Evolutionary conservation across 139 green algal species (phyloP).

Genomic region (Chlamydomonas schloesseri): DNA sequence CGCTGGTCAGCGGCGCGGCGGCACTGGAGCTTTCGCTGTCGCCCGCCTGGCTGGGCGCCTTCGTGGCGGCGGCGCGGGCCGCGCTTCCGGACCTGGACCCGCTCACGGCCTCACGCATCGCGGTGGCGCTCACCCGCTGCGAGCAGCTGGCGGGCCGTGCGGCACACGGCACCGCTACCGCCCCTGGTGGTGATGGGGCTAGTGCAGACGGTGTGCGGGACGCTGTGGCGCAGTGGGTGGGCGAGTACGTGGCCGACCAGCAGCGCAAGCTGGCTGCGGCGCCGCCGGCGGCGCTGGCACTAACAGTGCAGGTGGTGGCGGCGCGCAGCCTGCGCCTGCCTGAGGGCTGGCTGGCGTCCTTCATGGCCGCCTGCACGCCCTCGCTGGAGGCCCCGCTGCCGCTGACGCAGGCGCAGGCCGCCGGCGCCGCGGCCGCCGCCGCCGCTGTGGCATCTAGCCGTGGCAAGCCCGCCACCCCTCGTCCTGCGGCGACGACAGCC

Average conservation of each 20-base stretch:
- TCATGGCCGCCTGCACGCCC: not conserved
- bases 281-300: conserved; percentile 31
- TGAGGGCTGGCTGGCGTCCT: not conserved
- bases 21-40: not conserved
- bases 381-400: conserved; percentile 25
- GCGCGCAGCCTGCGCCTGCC: conserved; percentile 4
- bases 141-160: conserved; percentile 3
- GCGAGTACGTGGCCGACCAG: not conserved
- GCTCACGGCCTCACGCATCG: conserved; percentile 15
- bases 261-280: conserved; percentile 27
- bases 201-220: not conserved
- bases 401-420: conserved; percentile 36
- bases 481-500: not conserved
- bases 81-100: not conserved
- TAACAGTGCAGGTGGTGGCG: conserved; percentile 32
- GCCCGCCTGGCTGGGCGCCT: not conserved
- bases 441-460: not conserved
- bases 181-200: too few relatives aligned
- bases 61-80: not conserved
- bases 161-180: not conserved
- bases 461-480: too few relatives aligned
- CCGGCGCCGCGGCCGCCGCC: conserved; percentile 6
- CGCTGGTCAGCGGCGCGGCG: conserved; percentile 15
- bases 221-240: not conserved
- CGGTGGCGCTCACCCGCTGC: not conserved